Base-by-base conservation (phyloP, 2,329 filamentous ascomycete genomes). In the Diaporthe aspalathi region DNA sequence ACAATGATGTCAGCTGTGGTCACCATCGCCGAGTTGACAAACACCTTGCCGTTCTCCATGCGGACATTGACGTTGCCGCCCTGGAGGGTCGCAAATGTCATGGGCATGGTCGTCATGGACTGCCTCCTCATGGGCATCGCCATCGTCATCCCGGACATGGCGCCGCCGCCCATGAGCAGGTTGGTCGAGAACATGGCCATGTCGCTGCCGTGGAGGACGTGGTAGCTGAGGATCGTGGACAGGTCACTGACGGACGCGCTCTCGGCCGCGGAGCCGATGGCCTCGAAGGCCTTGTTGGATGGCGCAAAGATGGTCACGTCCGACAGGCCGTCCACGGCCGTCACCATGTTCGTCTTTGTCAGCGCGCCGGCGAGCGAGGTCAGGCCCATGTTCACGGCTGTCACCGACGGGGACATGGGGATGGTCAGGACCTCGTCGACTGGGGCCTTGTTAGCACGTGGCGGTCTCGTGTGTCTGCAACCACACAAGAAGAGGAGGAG, bases 101-200 rank as follows among this genome's bases (percentile, higher is more conserved):
- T 77, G 11, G 60, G 60, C 8, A 45, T 65, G 45, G 29, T 65
- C 3, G 29, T 68, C 76, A 78, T 68, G 77, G 79, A 14, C 71
- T 77, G 45, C 53, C 50, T 56, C 12, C 45, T 22, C 49, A 57
- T 68, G 2, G 38, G 20, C 66, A 65, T 50, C 5, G 60, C 60
- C 43, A 63, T 63, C 20, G 92, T 95, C 16, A 96, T 99, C 75
- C 91, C 97, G 17, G 60, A 49, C 43, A 45, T 60, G 3, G 57
- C 27, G 12, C 22, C 35, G 29, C 45, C n/a, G 2, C 60, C 60
- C 60, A 65, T 65, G 57, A 90, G 95, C 47, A 94, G 98, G 62
- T 92, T 90, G 75, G 87, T 98, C 50, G 89, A 88, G 60, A 93
- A 98, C 81, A 99, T 99, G 76, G 94, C 98, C 70, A 98, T 38